A percentile compares a stretch with the other conserved stretches of the same genome.
phyloP scores from a whole-genome alignment of 345 rosid genomes.

The Citrus sinensis region DNA sequence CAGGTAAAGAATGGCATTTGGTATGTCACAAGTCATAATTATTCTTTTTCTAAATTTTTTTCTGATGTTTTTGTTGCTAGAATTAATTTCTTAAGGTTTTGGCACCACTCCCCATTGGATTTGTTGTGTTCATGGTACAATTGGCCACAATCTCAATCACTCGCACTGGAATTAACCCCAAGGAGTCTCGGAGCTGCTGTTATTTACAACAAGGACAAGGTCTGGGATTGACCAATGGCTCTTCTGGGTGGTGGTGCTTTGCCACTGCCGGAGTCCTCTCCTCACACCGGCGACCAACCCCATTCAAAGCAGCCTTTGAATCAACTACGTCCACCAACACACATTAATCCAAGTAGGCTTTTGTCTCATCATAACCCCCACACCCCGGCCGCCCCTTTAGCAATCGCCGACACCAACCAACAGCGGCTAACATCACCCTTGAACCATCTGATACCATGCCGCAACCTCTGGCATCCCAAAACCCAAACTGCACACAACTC shows the following conservation, averaged over 20 bases:
- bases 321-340: no score
- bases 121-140: slow-evolving; percentile 90
- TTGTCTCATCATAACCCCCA: no score
- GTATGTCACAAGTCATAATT: neutral
- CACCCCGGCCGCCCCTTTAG: no score
- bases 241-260: slow-evolving; percentile 15
- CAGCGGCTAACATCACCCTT: no score
- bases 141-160: slow-evolving; percentile 87
- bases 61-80: neutral
- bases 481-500: no score
- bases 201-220: slow-evolving; percentile 44
- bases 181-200: slow-evolving; percentile 81
- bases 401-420: no score
- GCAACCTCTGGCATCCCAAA: no score
- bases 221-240: slow-evolving; percentile 89
- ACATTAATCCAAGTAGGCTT: no score
- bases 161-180: slow-evolving; percentile 87
- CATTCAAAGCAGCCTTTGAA: no score
- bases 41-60: neutral
- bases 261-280: no score
- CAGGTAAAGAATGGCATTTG: neutral
- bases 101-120: slow-evolving; percentile 89
- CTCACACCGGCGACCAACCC: no score
- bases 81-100: slow-evolving; percentile 36
- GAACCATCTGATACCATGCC: no score